A percentile compares a stretch with the other conserved stretches of the same genome.
These are phyloP conservation scores for Trichosporon asahii DNA, from an alignment of 1,284 basidiomycete species.

Conservation along the genomic window DNA sequence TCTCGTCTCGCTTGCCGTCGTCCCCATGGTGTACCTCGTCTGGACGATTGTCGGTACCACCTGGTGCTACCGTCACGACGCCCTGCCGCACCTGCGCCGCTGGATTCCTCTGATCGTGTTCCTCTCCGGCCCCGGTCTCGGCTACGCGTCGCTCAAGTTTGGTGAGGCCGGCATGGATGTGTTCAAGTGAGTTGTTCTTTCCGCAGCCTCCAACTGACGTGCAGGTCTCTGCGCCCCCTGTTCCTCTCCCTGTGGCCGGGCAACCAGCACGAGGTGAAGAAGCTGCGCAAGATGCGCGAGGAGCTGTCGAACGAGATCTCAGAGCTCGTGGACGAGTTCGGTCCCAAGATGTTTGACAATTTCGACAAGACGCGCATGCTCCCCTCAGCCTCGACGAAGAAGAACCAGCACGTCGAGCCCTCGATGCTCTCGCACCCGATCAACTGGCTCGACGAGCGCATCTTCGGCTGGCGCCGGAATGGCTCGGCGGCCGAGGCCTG, in stretches of 20 bases:
- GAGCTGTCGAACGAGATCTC: constrained; percentile 82
- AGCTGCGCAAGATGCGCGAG: constrained; percentile 73
- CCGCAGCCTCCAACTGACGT: background rate
- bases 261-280: constrained; percentile 78
- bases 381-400: constrained; percentile 65
- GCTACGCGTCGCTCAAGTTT: constrained; percentile 93
- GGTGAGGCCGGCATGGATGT: constrained; percentile 99
- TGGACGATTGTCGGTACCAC: constrained; percentile 79
- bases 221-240: constrained; percentile 84
- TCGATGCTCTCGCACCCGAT: constrained; percentile 51
- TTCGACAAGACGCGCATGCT: constrained; percentile 84
- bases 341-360: constrained; percentile 81
- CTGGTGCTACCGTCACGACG: constrained; percentile 67
- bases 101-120: constrained; percentile 79
- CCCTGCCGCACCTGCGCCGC: constrained; percentile 61
- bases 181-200: constrained; percentile 68
- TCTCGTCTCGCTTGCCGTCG: constrained; percentile 84
- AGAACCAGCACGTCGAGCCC: constrained; percentile 31
- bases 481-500: constrained; percentile 45
- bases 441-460: constrained; percentile 52
- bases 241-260: constrained; percentile 87
- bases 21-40: constrained; percentile 79
- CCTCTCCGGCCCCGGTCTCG: constrained; percentile 77
- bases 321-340: constrained; percentile 81
- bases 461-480: constrained; percentile 50